Evolutionary conservation across 345 rosid species (phyloP), one percentile per base, ranked within the genome.

Genomic region (Erodium maritimum): DNA sequence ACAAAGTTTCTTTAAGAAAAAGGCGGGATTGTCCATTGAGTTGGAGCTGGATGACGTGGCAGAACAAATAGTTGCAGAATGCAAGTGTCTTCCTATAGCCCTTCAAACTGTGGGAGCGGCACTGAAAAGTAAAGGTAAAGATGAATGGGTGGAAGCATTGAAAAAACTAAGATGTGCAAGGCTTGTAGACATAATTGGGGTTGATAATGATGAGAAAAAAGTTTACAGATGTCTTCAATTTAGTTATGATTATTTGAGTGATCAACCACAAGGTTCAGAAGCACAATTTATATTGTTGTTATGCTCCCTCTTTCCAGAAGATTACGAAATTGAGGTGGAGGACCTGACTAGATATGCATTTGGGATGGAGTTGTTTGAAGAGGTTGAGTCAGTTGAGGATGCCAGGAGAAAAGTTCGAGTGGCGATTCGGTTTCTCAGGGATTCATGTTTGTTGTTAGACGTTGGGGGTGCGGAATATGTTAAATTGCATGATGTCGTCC

Each of bases 71-170:
- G 65, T 61, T 8, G 60, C 23, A 48, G 50, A 23, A 19, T 76
- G 69, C 17, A 65, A 23, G 1, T 65, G 68, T 51, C 52, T 67
- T 13, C 77, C 77, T 0, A 16, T 72, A 55, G 33, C 59, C 42
- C 60, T 72, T 48, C 65, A 45, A 5, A 23, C 64, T 17, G 48
- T 59, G 17, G 68, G 61, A 37, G 52, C 14, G 21, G 65, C 51
- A 1, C 10, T 61, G 59, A 65, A 33, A 17, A 50, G 33, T 3
- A 64, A 48, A 16, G 12, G 19, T 50, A n/a, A 17, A 2, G 1
- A 50, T 10, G 57, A 64, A 10, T 59, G 65, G 73, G 37, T 54
- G 11, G 65, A 66, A 22, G 73, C 58, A 50, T 34, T 48, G 13
- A 23, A 4, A 12, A 60, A 52, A 17, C n/a, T 23, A 12, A 53